phyloP scores from a whole-genome alignment of 139 green algal species.

The Deuterostichococcus epilithicus region DNA sequence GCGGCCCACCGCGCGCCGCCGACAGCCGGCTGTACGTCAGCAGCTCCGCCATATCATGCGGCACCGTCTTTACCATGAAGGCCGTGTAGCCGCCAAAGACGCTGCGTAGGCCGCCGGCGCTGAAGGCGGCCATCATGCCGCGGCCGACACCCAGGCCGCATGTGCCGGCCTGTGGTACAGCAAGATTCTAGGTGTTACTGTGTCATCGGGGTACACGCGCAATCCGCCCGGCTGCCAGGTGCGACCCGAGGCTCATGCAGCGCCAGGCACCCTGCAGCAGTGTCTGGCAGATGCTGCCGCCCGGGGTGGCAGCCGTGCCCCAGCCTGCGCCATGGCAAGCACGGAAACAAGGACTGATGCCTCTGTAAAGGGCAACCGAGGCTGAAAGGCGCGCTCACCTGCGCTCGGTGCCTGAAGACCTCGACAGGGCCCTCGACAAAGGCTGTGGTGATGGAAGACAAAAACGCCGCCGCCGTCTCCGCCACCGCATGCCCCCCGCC shows the following conservation, averaged over 20 bases:
- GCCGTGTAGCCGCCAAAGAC: constrained; percentile 62
- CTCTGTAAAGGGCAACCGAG: background rate
- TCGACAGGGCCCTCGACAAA: background rate
- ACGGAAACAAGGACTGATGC: no score
- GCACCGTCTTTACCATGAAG: constrained; percentile 60
- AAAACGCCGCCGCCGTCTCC: background rate
- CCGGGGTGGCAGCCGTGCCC: no score
- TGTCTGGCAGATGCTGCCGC: no score
- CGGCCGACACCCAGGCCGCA: background rate
- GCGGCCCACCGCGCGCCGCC: background rate
- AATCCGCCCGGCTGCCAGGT: no score
- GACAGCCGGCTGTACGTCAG: constrained; percentile 38
- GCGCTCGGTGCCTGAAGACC: background rate
- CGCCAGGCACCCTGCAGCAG: no score
- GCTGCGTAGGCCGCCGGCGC: constrained; percentile 19
- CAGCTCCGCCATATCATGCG: constrained; percentile 66
- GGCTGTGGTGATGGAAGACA: background rate
- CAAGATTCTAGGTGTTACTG: no score
- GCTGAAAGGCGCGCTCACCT: background rate
- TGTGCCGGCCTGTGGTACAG: no score
- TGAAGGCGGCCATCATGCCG: constrained; percentile 36
- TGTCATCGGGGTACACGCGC: no score
- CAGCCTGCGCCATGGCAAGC: no score
- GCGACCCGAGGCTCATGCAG: no score
- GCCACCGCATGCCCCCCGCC: no score